Evolutionary conservation across 345 rosid species (phyloP), one percentile per base, ranked within the genome.

Genomic region (Aquilaria sinensis): DNA sequence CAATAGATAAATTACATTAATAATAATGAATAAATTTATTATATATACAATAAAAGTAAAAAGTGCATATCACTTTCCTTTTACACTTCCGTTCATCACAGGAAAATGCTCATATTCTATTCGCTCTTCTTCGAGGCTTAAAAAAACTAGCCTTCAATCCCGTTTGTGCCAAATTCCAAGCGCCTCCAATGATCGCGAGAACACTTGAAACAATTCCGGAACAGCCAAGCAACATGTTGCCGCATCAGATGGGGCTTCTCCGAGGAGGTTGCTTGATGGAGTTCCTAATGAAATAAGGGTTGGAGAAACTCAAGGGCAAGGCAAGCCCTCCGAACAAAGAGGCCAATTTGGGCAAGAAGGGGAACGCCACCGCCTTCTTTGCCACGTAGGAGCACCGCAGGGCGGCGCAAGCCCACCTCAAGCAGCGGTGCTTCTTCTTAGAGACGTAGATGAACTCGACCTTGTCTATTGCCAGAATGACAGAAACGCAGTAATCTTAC

Each of bases 281-380:
- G 63, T 75, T 63, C 83, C 87, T 79, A 80, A 83, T 82, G 68
- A 85, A 79, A 72, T 87, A 82, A 3, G 88, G 88, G 62, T 79
- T 79, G 3, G 58, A 76, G 47, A 61, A 81, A 2, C 84, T 75
- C 56, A 85, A 32, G 7, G 83, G 80, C 14, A 73, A 51, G 0
- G 81, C 51, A 16, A 83, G 10, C 14, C 86, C 92, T 33, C 92
- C 88, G 0, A 81, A 48, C 31, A 85, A 23, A 7, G 74, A 60
- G 14, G 62, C 73, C 10, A 85, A 51, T 31, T 69, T 81, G 3
- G 74, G 69, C 64, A 79, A 30, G 74, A 81, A 81, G 2, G 91
- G 91, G 58, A 85, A 72, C 8, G 81, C 64, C 50, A 75, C 77
- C 0, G 80, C 64, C 31, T 16, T 16, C 23, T 16, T 16, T 3